A percentile compares a stretch with the other conserved stretches of the same genome.
Evolutionary conservation across 306 rosid species (phyloP).

Genomic region (Abrus precatorius): DNA sequence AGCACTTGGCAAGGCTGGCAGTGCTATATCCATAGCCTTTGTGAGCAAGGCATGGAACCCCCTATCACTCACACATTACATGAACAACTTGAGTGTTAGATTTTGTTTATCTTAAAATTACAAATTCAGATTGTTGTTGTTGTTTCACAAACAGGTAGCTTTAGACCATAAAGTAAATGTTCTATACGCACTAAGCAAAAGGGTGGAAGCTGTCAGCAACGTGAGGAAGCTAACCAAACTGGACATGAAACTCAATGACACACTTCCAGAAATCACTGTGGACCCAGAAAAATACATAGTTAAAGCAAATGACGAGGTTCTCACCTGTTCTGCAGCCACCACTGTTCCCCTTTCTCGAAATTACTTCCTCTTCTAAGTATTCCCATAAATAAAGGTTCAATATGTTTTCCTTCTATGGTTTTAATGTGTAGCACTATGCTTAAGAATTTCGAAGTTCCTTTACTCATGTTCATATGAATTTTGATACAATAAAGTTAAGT

Average conservation of each 20-base stretch:
- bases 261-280: constrained; percentile 83
- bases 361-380: constrained; percentile 74
- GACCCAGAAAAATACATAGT: constrained; percentile 88
- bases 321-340: constrained; percentile 68
- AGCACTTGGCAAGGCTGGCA: constrained; percentile 77
- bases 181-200: constrained; percentile 68
- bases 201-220: constrained; percentile 70
- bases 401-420: not conserved
- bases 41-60: constrained; percentile 81
- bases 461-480: not conserved
- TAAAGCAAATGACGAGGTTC: constrained; percentile 78
- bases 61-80: constrained; percentile 20
- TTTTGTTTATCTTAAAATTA: constrained; percentile 7
- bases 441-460: not conserved
- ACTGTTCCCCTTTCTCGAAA: constrained; percentile 82
- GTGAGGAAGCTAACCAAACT: constrained; percentile 73
- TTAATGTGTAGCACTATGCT: not conserved
- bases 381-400: not conserved
- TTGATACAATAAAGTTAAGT: not conserved
- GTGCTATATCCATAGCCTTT: constrained; percentile 74
- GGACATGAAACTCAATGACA: constrained; percentile 80
- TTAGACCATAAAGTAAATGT: constrained; percentile 56
- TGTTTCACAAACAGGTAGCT: constrained; percentile 62
- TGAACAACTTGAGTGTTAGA: not conserved
- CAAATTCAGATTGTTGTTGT: not conserved